Evolutionary conservation across 768 basidiomycete genomes (phyloP), one percentile per base, ranked within the genome.

Genomic region (Trametes maxima): DNA sequence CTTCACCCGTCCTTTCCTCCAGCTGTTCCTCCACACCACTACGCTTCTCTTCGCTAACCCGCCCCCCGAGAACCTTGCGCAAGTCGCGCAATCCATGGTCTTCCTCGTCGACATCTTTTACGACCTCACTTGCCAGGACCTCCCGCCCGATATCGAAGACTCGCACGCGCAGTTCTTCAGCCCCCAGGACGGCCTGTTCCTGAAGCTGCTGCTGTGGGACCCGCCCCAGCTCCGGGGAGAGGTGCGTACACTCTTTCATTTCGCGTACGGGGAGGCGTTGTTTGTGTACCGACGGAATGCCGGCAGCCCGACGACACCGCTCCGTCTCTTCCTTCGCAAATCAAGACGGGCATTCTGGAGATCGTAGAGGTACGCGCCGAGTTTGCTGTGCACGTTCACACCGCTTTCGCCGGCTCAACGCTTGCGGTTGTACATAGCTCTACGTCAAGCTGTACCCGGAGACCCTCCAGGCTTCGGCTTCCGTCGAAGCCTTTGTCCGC

Each of bases 71-170:
- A 79, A 74, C n/a, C 52, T 65, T 71, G 80, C 67, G 75, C 78
- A 83, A 21, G 68, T 94, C 35, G 87, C 91, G 1, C 89, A 92
- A 64, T 82, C 84, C 0, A 87, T 92, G 81, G 83, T 88, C 19
- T 79, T 94, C 7, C 80, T 97, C 16, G 79, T 90, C 17, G 91
- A 95, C 37, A 85, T 98, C 24, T 98, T 89, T 78, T 90, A 95
- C 69, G 97, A 98, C 74, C 85, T 99, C 65, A 94, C 90, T 2
- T 92, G 91, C 66, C 96, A 98, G 65, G 97, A 99, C 75, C 80
- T 98, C 17, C 97, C 95, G 4, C 94, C 94, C 14, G 89, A 87
- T 65, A 88, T 99, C 67, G 97, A 99, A 72, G 97, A 98, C 69
- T 79, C 86, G 25, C 86, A 95, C 60, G 78, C 82, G 19, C 84